Percentiles rank a stretch among this genome's conserved stretches.
These are phyloP conservation scores for Termitomyces sp. DNA, from an alignment of 768 basidiomycete genomes.

Conservation along the genomic window DNA sequence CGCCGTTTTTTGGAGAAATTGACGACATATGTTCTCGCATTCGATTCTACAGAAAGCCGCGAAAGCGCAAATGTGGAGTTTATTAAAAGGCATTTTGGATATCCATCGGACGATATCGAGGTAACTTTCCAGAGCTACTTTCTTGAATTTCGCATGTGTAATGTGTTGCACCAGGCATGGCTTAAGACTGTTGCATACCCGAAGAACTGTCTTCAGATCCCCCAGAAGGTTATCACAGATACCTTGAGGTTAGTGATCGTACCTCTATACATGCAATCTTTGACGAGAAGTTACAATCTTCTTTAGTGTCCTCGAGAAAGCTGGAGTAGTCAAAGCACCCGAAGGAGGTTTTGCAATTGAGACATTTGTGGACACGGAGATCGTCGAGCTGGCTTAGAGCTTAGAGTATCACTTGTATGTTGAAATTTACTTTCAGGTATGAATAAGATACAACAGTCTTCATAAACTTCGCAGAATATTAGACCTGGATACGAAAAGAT, in stretches of 20 bases:
- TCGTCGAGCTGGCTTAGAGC: slow-evolving; percentile 46
- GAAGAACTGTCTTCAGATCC: slow-evolving; percentile 58
- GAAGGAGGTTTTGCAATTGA: slow-evolving; percentile 52
- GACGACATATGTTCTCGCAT: slow-evolving; percentile 61
- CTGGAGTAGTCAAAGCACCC: slow-evolving; percentile 65
- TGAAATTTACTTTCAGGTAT: not conserved
- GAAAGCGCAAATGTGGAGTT: slow-evolving; percentile 64
- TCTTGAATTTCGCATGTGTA: not conserved
- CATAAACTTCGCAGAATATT: not conserved
- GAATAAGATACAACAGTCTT: not conserved
- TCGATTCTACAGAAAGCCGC: slow-evolving; percentile 58
- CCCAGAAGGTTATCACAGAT: slow-evolving; percentile 59
- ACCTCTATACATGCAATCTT: not conserved
- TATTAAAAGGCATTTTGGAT: slow-evolving; percentile 76
- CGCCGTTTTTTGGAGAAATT: slow-evolving; percentile 60
- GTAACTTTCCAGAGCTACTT: slow-evolving; percentile 30
- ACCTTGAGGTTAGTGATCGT: slow-evolving; percentile 58
- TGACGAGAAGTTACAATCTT: not conserved
- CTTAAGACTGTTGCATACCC: slow-evolving; percentile 78
- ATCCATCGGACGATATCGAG: slow-evolving; percentile 77
- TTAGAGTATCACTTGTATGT: not conserved
- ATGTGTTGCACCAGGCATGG: slow-evolving; percentile 58
- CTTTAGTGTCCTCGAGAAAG: slow-evolving; percentile 66
- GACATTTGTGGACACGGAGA: slow-evolving; percentile 54
- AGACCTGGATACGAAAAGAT: slow-evolving; percentile 1